Base-by-base conservation (phyloP, 2,329 filamentous ascomycete genomes). In the Helminthosporium solani region DNA sequence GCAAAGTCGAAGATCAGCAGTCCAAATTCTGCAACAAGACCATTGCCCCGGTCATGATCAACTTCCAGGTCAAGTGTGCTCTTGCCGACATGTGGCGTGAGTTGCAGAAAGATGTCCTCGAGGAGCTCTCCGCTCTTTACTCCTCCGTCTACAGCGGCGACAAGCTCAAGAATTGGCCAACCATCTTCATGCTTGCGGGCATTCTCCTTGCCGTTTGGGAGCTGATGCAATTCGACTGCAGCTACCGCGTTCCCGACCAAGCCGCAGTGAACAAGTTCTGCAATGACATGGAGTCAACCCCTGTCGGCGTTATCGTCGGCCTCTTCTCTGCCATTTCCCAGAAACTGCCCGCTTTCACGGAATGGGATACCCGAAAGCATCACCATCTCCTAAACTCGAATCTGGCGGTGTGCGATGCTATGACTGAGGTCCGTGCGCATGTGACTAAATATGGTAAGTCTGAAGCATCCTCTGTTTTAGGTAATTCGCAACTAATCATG, bases 61-160 rank as follows among this genome's bases (percentile, higher is more conserved):
- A 96, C 78, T 96, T 96, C 82, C 90, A 96, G 76, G 90, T 97
- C 78, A 97, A 97, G 81, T 94, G 88, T 64, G 91, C 91, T 44
- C 85, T 97, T 75, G 92, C 91, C 56, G 90, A 95, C 64, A 95
- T 96, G 89, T 97, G 92, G 92, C 90, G 92, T 56, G 91, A 96
- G 72, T 79, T 97, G 47, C 91, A 96, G 71, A 95, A 95, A 76
- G 92, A 96, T 61, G 90, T 96, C 30, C 80, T 97, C 2, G 91
- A 95, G 75, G 92, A 97, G 76, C 81, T 97, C 1, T 96, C 92
- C 1, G 76, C 83, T 6, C 80, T 97, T 12, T 97, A 96, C 80
- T 95, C 90, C n/a, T 95, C 90, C 54, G 92, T 97, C 35, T 97
- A 97, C 80, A 95, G 88, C 61, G 92, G 92, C 49, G 92, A 96